Evolutionary conservation across 306 rosid species (phyloP).

Genomic region (Ziziphus jujuba): DNA sequence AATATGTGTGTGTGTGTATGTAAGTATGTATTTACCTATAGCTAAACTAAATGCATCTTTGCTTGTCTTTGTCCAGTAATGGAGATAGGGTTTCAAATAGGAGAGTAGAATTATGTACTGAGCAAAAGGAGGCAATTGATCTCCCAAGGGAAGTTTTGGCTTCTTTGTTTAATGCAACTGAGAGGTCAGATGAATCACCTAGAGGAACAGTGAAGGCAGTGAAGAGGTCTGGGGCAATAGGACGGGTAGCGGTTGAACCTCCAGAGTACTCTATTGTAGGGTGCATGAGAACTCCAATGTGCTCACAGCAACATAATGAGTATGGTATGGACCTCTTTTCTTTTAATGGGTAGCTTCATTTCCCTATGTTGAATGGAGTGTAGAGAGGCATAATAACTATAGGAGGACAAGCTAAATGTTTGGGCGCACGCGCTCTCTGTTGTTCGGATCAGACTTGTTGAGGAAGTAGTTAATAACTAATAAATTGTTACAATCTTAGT

Average conservation of each 20-base stretch:
- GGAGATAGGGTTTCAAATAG: constrained; percentile 27
- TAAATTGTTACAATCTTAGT: neutral
- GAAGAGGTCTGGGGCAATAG: constrained; percentile 33
- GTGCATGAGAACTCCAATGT: constrained; percentile 26
- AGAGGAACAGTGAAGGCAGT: constrained; percentile 32
- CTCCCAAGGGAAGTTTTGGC: constrained; percentile 62
- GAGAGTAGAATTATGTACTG: constrained; percentile 27
- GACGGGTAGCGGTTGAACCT: constrained; percentile 55
- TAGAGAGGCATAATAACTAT: neutral
- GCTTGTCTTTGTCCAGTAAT: constrained; percentile 33
- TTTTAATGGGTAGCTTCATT: constrained; percentile 18
- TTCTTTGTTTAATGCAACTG: constrained; percentile 49
- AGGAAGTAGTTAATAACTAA: neutral
- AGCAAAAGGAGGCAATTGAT: constrained; percentile 37
- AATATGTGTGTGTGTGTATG: neutral
- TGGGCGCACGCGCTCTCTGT: too few species aligned
- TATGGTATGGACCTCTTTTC: constrained; percentile 47
- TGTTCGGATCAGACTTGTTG: neutral
- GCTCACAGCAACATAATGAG: constrained; percentile 26
- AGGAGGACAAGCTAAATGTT: neutral
- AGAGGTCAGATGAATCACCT: constrained; percentile 42
- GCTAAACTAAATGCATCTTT: constrained; percentile 17
- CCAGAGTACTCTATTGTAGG: constrained; percentile 40
- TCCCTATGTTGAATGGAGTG: constrained; percentile 3
- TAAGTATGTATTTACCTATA: neutral